Conservation (phyloP, 176 grass and related monocot genomes). For the Eremochloa ophiuroides region DNA sequence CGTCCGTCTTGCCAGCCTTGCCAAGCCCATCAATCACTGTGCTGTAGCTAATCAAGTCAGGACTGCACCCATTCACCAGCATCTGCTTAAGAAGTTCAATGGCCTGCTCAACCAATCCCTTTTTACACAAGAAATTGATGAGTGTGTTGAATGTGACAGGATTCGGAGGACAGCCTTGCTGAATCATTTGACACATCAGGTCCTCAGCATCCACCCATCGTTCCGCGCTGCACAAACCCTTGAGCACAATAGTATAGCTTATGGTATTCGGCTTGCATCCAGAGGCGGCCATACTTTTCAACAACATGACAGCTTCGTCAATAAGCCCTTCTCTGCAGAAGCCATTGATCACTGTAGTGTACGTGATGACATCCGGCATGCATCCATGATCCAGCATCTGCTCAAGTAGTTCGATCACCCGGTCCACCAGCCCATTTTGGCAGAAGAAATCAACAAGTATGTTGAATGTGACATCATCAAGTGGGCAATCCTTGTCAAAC, state of each 20-base stretch:
- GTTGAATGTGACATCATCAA: slow-evolving; percentile 43
- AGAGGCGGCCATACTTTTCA: slow-evolving; percentile 33
- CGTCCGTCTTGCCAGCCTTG: slow-evolving; percentile 41
- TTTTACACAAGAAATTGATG: slow-evolving; percentile 62
- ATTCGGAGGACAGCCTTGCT: slow-evolving; percentile 48
- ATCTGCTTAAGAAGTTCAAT: slow-evolving; percentile 62
- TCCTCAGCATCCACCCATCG: slow-evolving; percentile 48
- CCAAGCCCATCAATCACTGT: slow-evolving; percentile 55
- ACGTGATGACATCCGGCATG: slow-evolving; percentile 41
- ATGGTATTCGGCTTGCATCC: slow-evolving; percentile 53
- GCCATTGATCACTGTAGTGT: slow-evolving; percentile 42
- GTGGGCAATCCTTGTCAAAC: slow-evolving; percentile 34
- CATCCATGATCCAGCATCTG: slow-evolving; percentile 48
- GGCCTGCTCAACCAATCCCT: slow-evolving; percentile 44
- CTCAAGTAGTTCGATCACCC: slow-evolving; percentile 49
- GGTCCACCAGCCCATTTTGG: slow-evolving; percentile 31
- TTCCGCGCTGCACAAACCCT: slow-evolving; percentile 28
- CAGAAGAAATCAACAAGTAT: slow-evolving; percentile 50
- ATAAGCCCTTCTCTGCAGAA: slow-evolving; percentile 40
- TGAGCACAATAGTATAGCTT: slow-evolving; percentile 51
- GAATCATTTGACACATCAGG: slow-evolving; percentile 42
- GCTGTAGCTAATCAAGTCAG: slow-evolving; percentile 49
- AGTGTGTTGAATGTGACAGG: slow-evolving; percentile 57
- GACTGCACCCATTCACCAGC: slow-evolving; percentile 45
- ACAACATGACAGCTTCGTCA: slow-evolving; percentile 40